A percentile compares a stretch with the other conserved stretches of the same genome.
Conservation (phyloP, 139 green algal genomes). For the Astrephomene gubernaculifera region DNA sequence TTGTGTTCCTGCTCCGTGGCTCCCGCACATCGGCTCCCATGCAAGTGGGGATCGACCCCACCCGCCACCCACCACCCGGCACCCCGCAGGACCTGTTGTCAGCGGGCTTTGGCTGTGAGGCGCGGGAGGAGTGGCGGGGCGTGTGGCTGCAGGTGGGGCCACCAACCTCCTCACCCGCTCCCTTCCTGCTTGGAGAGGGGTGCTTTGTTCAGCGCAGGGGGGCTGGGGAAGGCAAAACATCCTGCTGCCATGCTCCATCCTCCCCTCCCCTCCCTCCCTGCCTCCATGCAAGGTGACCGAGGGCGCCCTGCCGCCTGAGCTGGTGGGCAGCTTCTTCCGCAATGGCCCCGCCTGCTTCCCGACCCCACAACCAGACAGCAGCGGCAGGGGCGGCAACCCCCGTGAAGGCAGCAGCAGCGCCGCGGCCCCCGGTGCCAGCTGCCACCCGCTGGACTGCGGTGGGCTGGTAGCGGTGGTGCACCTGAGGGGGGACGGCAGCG, state of each 20-base stretch:
- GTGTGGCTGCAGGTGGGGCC: conserved; percentile 32
- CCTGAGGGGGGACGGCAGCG: conserved; percentile 53
- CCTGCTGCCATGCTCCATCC: not conserved
- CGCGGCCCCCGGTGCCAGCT: not conserved
- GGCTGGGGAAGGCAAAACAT: not conserved
- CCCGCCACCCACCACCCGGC: too few species aligned
- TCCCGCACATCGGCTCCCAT: too few species aligned
- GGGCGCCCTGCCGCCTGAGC: conserved; percentile 18
- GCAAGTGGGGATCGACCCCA: too few species aligned
- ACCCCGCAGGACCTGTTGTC: too few species aligned
- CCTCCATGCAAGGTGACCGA: not conserved
- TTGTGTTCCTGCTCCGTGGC: too few species aligned
- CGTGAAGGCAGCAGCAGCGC: too few species aligned
- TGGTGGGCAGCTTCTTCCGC: conserved; percentile 31
- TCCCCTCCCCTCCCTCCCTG: not conserved
- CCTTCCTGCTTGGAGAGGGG: not conserved
- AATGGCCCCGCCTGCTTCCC: conserved; percentile 66
- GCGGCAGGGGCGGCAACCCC: conserved; percentile 33
- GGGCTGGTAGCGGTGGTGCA: conserved; percentile 57
- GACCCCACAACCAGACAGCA: not conserved
- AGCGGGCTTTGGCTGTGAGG: not conserved
- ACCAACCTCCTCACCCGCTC: too few species aligned
- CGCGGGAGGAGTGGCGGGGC: not conserved
- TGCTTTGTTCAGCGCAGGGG: not conserved
- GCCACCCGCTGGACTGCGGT: conserved; percentile 70